Conservation (phyloP, 495 filamentous ascomycete species). For the Aspergillus steynii region DNA sequence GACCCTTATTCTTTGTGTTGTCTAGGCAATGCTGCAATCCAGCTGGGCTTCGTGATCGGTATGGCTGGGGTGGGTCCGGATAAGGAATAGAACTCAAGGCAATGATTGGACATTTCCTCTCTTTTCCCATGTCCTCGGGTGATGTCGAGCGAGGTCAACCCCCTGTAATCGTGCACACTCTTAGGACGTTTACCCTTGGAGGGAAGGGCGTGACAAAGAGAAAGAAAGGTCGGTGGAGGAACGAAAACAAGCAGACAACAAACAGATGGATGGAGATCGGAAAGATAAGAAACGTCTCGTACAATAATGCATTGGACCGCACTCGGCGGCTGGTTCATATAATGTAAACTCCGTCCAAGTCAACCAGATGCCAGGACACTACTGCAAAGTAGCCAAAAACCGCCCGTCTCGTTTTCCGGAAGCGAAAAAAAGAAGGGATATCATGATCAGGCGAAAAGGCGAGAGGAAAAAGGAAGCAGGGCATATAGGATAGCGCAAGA, state of each 20-base stretch:
- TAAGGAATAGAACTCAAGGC: not conserved
- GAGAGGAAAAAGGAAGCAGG: constrained; percentile 17
- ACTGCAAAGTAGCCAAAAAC: constrained; percentile 33
- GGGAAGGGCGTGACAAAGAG: not conserved
- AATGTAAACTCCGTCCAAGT: constrained; percentile 30
- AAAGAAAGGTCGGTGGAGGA: constrained; percentile 1
- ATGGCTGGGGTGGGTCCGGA: not conserved
- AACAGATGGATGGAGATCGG: constrained; percentile 11
- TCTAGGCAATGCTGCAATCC: constrained; percentile 6
- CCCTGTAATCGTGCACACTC: not conserved
- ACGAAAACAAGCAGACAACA: constrained; percentile 9
- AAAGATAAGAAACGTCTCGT: constrained; percentile 22
- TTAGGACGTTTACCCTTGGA: constrained; percentile 10
- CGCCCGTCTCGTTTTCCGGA: constrained; percentile 10
- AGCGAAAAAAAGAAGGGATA: constrained; percentile 18
- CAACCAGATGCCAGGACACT: constrained; percentile 37
- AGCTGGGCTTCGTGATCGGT: constrained; percentile 7
- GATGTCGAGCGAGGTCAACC: not conserved
- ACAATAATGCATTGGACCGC: constrained; percentile 29
- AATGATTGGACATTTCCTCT: not conserved
- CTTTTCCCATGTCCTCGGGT: not conserved
- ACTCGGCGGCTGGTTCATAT: constrained; percentile 27
- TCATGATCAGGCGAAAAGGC: constrained; percentile 17
- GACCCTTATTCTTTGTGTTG: not conserved
- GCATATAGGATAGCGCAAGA: not conserved